Evolutionary conservation across 192 early-diverging fungal species (phyloP).

Genomic region (Lunasporangiospora selenospora): DNA sequence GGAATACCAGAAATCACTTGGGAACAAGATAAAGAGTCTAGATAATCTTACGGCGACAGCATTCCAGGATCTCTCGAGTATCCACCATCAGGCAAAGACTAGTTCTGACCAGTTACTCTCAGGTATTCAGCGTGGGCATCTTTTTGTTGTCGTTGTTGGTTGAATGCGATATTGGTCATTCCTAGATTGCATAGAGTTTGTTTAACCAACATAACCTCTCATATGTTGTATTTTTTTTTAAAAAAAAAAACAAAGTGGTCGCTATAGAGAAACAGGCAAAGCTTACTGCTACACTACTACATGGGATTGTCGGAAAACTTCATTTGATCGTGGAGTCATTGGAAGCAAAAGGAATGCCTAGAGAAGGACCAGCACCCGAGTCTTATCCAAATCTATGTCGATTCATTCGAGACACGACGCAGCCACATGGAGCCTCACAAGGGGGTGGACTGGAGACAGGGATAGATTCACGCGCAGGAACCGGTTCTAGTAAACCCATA

Average conservation of each 20-base stretch:
- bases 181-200: no score
- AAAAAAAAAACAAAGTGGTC: no score
- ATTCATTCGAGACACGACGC: conserved; percentile 3
- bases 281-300: conserved; percentile 12
- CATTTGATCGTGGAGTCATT: conserved; percentile 1
- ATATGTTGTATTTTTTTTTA: no score
- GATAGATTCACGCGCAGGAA: not conserved
- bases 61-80: conserved; percentile 10
- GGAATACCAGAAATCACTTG: conserved; percentile 20
- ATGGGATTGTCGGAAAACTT: conserved; percentile 23
- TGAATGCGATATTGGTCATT: no score
- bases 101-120: conserved; percentile 27
- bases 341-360: not conserved
- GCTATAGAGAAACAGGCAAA: conserved; percentile 24
- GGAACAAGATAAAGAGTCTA: conserved; percentile 15
- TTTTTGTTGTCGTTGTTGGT: no score
- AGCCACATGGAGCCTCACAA: not conserved
- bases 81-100: conserved; percentile 25
- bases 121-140: no score
- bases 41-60: conserved; percentile 17
- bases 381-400: conserved; percentile 16
- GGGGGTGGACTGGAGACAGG: not conserved
- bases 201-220: no score
- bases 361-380: not conserved
- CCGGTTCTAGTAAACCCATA: not conserved